Evolutionary conservation across 1,284 basidiomycete species (phyloP), one percentile per base, ranked within the genome.

Genomic region (Mycosarcoma maydis): DNA sequence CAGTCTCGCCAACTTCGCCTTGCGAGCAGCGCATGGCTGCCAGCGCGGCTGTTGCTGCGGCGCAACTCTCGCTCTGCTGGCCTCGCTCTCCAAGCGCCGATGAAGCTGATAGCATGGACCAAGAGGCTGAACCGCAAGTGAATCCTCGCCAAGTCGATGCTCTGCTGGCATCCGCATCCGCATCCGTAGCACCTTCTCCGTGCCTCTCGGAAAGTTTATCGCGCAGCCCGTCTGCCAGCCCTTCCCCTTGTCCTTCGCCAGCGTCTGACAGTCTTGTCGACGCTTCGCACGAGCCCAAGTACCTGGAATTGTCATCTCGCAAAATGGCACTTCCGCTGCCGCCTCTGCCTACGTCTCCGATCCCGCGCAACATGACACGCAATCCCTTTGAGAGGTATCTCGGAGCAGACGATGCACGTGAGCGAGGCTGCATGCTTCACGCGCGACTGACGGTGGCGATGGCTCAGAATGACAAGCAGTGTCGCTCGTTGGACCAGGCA

Each of bases 361-460:
- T 71, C 20, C 68, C 68, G 34, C 39, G 68, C 19, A 71, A 53
- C 39, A 60, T 71, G 68, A 71, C 68, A 16, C 40, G 68, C 10
- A 71, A 71, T 23, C 68, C 68, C 3, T 71, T 71, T 23, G 61
- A 71, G 32, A 49, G 68, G 27, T 65, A 60, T 30, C 50, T 65
- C 34, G 26, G 40, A 42, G 45, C 43, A 22, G 38, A 44, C 17
- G 5, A n/a, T 26, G 47, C 24, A 26, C 19, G 34, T 10, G 11
- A 10, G 6, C 22, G 29, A 3, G 27, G 40, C 7, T 27, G 47
- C 24, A 46, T 46, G 13, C 37, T 64, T 9, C 40, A 57, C 10
- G 49, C 50, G 2, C 4, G 61, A 10, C 24, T 64, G 11, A 36
- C 36, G 0, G 34, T 64, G 11, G 40, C 36, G 0, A 39, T 53